Base-by-base conservation (phyloP, 148 eudicot species). In the Mesembryanthemum crystallinum region DNA sequence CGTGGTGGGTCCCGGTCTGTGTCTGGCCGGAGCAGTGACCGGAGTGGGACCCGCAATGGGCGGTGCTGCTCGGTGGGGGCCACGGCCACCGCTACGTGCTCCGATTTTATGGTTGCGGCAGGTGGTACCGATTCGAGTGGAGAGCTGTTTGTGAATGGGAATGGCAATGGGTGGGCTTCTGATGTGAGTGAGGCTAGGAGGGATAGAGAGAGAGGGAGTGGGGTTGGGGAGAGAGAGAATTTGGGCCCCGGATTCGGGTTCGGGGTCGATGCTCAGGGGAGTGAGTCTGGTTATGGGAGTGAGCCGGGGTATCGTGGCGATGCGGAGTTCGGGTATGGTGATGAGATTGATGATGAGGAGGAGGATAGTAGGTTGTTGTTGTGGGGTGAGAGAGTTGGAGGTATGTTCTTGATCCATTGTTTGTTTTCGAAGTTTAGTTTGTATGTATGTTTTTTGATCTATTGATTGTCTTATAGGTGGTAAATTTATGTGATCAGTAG, bases 101-200 rank as follows among this genome's bases (percentile, higher is more conserved):
- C 97, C n/a, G 98, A 92, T 78, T 87, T 90, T 39, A 86, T 88
- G 78, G 76, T 90, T 86, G 88, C 87, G 68, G 81, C 83, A 2
- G 91, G 85, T 7, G 87, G 91, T 75, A 92, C 98, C 29, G 98
- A 92, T 77, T 92, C 98, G 72, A 92, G 95, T 49, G 98, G 97
- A 62, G 97, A 92, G 82, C 57, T 92, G 84, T 92, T 90, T 79
- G 78, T 82, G 64, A 82, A 85, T 42, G 90, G 89, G 73, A 88
- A 82, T 59, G 81, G 81, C 64, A 87, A 89, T 85, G 82, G 55
- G n/a, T 89, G 97, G 95, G 81, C 80, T 29, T 90, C 93, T 23
- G 96, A 90, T 85, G 89, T 86, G 51, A 85, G 97, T 47, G 97
- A 90, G 29, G 89, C 82, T 0, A 86, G 81, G 85, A 87, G 80